phyloP scores from a whole-genome alignment of 495 filamentous ascomycete genomes.

The Sordaria brevicollis region DNA sequence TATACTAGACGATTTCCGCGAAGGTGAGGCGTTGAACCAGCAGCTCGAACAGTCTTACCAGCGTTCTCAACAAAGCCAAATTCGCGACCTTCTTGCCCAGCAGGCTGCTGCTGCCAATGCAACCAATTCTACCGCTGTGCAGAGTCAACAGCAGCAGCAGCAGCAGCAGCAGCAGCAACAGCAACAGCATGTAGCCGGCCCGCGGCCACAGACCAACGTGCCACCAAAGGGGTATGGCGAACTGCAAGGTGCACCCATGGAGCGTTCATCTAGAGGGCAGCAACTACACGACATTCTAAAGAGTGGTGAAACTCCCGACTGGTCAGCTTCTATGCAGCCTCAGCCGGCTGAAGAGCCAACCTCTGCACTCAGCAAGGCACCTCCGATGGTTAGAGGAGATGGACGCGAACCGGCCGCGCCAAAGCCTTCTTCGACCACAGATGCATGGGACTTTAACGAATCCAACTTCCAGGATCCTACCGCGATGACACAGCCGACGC shows the following conservation, averaged over 20 bases:
- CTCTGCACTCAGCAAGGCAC: constrained; percentile 27
- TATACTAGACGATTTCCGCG: constrained; percentile 37
- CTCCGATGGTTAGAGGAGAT: constrained; percentile 11
- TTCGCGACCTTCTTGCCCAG: constrained; percentile 26
- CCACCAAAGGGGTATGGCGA: constrained; percentile 5
- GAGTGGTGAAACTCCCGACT: constrained; percentile 28
- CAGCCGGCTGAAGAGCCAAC: constrained; percentile 45
- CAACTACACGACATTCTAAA: constrained; percentile 20
- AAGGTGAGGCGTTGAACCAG: constrained; percentile 33
- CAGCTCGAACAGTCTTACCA: constrained; percentile 24
- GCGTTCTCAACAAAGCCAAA: constrained; percentile 20
- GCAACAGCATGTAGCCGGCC: constrained; percentile 18
- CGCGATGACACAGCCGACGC: constrained; percentile 21
- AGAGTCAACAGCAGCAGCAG: not conserved
- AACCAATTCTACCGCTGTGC: not conserved
- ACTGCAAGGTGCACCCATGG: constrained; percentile 21
- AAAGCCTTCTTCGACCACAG: constrained; percentile 15
- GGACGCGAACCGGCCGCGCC: constrained; percentile 33
- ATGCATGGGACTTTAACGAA: constrained; percentile 93
- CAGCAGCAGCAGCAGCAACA: not conserved
- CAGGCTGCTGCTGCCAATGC: constrained; percentile 22
- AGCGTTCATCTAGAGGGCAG: constrained; percentile 30
- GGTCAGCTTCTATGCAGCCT: constrained; percentile 29
- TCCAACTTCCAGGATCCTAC: constrained; percentile 39
- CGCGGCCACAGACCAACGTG: constrained; percentile 42